A percentile compares a stretch with the other conserved stretches of the same genome.
Conservation (phyloP, 2,329 filamentous ascomycete species). For the Fusarium sp. region DNA sequence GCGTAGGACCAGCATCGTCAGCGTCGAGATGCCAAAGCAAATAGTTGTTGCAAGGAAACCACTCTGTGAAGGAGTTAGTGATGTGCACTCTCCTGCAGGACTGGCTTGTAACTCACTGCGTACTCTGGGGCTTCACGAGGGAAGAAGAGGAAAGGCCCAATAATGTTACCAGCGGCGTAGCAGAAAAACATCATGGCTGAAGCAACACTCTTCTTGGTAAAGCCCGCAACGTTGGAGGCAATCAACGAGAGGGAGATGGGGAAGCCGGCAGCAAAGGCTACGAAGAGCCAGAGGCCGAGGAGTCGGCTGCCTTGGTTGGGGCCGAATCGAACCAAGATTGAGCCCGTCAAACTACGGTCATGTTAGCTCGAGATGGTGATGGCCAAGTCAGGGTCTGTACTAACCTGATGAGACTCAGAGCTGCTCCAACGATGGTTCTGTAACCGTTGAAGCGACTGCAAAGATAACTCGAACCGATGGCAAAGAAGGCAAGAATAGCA, state of each 20-base stretch:
- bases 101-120: constrained; percentile 15
- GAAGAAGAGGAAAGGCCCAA: constrained; percentile 41
- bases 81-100: accelerated
- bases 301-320: constrained; percentile 33
- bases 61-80: constrained; percentile 20
- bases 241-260: constrained; percentile 36
- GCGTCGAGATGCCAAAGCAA: constrained; percentile 33
- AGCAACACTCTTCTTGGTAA: constrained; percentile 41
- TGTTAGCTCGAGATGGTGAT: background rate
- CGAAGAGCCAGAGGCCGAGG: constrained; percentile 34
- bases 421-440: constrained; percentile 33
- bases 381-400: background rate
- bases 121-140: constrained; percentile 33
- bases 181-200: constrained; percentile 42
- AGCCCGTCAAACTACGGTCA: constrained; percentile 24
- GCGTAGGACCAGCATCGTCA: constrained; percentile 30
- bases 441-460: constrained; percentile 37
- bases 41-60: constrained; percentile 39
- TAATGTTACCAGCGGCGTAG: constrained; percentile 37
- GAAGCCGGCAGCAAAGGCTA: constrained; percentile 38
- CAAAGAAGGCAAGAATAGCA: constrained; percentile 33
- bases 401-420: constrained; percentile 36
- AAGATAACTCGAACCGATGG: constrained; percentile 28
- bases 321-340: constrained; percentile 34
- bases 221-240: constrained; percentile 39